phyloP scores from a whole-genome alignment of 192 early-diverging fungal species.

The Coemansia sp. region DNA sequence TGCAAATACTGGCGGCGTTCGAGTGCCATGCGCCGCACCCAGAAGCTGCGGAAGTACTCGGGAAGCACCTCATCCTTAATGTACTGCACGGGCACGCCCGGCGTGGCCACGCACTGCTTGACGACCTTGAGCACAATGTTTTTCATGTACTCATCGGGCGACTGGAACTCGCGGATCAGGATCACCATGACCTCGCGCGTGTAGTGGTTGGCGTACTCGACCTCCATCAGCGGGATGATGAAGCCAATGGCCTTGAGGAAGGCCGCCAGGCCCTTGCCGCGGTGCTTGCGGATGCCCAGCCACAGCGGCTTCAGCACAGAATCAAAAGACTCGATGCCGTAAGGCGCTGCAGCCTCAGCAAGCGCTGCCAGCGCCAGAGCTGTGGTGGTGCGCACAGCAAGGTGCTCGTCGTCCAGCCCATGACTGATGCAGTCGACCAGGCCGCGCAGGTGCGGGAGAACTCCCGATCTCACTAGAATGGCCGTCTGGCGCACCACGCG shows the following conservation, averaged over 20 bases:
- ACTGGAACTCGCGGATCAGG: constrained; percentile 93
- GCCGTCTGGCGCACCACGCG: constrained; percentile 98
- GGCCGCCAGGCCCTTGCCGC: constrained; percentile 93
- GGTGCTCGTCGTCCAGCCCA: constrained; percentile 94
- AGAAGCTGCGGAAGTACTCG: constrained; percentile 95
- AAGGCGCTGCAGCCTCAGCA: constrained; percentile 95
- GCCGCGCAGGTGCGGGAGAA: constrained; percentile 89
- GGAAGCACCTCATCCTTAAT: constrained; percentile 90
- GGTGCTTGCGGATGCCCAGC: constrained; percentile 90
- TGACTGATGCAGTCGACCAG: constrained; percentile 89
- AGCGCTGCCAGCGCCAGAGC: constrained; percentile 92
- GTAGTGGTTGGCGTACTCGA: constrained; percentile 90
- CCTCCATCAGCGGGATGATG: constrained; percentile 97
- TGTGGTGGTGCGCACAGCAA: constrained; percentile 93
- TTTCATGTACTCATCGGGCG: constrained; percentile 98
- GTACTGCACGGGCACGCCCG: constrained; percentile 82
- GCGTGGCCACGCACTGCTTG: constrained; percentile 92
- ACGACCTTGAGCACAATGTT: constrained; percentile 97
- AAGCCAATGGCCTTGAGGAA: constrained; percentile 99
- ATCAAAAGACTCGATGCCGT: constrained; percentile 98
- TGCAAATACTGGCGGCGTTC: constrained; percentile 91
- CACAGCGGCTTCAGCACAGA: constrained; percentile 84
- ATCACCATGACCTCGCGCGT: constrained; percentile 92
- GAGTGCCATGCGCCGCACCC: constrained; percentile 96
- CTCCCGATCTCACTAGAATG: constrained; percentile 88